Conservation (phyloP, 1,284 basidiomycete species). For the Ceratobasidium papillatum region DNA sequence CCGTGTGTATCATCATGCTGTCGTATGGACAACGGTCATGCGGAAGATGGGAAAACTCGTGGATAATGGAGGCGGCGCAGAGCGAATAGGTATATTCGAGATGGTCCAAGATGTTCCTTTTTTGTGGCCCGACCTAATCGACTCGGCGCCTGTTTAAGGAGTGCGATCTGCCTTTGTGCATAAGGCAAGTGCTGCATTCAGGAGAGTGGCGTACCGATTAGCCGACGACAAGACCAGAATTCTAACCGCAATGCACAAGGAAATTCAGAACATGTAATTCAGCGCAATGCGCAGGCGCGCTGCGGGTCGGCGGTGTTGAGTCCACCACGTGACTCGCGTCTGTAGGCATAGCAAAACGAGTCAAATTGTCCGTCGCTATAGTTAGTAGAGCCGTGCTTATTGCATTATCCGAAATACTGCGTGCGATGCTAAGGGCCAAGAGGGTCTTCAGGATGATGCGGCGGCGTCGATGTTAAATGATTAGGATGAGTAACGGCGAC, state of each 20-base stretch:
- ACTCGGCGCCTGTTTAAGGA: background rate
- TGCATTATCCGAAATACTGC: too few species aligned
- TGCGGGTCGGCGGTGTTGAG: conserved; percentile 11
- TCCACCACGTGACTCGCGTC: conserved; percentile 4
- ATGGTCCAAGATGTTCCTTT: background rate
- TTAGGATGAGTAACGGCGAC: background rate
- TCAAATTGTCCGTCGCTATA: background rate
- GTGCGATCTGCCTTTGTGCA: conserved; percentile 16
- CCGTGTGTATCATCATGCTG: background rate
- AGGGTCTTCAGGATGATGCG: background rate
- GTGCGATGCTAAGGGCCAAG: background rate
- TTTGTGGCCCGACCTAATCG: conserved; percentile 18
- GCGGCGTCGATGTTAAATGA: background rate
- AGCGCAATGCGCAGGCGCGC: conserved; percentile 3
- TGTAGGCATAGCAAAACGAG: conserved; percentile 6
- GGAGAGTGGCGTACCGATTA: conserved; percentile 8
- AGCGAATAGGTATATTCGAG: background rate
- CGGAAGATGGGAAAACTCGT: background rate
- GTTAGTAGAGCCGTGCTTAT: background rate
- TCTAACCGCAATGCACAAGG: background rate
- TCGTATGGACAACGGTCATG: background rate
- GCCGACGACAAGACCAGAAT: background rate
- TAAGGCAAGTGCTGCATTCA: background rate
- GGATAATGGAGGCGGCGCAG: background rate
- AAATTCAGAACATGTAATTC: background rate